phyloP scores from a whole-genome alignment of 2,329 filamentous ascomycete species.

The Daldinia sp. region DNA sequence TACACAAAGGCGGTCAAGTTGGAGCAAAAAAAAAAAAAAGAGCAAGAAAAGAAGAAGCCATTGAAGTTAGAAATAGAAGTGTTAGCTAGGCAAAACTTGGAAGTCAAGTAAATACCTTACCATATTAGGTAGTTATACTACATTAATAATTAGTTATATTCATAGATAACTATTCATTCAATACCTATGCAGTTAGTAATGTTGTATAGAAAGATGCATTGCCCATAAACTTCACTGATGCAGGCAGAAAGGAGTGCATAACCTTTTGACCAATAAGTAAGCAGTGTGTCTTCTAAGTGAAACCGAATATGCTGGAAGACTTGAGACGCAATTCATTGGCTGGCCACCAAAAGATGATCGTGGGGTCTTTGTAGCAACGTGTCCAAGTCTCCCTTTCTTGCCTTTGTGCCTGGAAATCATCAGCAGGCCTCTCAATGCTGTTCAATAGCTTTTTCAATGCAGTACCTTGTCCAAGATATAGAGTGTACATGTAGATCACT shows the following conservation, averaged over 20 bases:
- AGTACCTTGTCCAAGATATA: conserved; percentile 43
- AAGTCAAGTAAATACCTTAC: conserved; percentile 1
- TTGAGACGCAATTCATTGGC: conserved; percentile 43
- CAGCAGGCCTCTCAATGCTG: conserved; percentile 29
- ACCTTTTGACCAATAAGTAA: conserved; percentile 49
- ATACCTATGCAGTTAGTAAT: too few relatives aligned
- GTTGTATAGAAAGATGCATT: not conserved
- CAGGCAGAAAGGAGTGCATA: conserved; percentile 58
- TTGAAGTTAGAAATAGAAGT: not conserved
- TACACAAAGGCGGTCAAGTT: conserved; percentile 44
- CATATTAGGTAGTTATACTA: not conserved
- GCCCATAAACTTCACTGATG: conserved; percentile 42
- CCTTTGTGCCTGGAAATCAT: conserved; percentile 40
- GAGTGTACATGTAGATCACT: conserved; percentile 43
- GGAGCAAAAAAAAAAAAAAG: not conserved
- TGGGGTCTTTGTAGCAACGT: conserved; percentile 47
- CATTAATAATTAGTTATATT: not conserved
- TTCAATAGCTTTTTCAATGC: not conserved
- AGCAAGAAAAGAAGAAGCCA: not conserved
- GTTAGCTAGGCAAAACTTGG: conserved; percentile 8
- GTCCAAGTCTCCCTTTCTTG: conserved; percentile 45
- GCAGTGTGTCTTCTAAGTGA: conserved; percentile 48
- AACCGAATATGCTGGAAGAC: conserved; percentile 56
- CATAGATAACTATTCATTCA: too few relatives aligned
- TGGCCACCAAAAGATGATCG: conserved; percentile 32